These are phyloP conservation scores for Trichomonas tenax DNA, from an alignment of 208 protist species.

Conservation along the genomic window DNA sequence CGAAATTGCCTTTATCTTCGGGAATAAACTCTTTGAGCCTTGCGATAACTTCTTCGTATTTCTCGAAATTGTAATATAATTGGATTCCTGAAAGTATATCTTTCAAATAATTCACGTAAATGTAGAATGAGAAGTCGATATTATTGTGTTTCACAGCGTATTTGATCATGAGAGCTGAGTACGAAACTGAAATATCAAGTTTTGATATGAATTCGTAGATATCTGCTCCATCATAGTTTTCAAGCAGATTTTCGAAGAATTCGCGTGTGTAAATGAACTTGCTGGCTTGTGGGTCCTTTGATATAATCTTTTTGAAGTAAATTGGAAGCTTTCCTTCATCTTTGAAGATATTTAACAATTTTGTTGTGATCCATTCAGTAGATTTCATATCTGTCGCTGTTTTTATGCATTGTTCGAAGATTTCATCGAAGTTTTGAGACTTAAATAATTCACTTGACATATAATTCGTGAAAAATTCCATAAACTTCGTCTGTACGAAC, in stretches of 20 bases:
- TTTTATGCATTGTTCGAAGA: neutral
- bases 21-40: neutral
- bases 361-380: neutral
- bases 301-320: neutral
- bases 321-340: neutral
- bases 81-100: neutral
- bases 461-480: neutral
- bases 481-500: neutral
- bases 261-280: neutral
- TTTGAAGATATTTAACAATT: neutral
- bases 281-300: neutral
- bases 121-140: neutral
- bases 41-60: neutral
- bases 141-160: neutral
- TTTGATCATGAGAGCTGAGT: neutral
- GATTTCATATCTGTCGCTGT: neutral
- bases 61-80: neutral
- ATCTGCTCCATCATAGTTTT: neutral
- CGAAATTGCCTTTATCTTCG: neutral
- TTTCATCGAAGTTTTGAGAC: neutral
- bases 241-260: neutral
- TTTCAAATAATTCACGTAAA: neutral
- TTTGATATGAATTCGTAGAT: neutral
- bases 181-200: neutral
- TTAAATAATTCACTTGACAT: neutral